phyloP scores from a whole-genome alignment of 768 basidiomycete species.

The Gautieria morchelliformis region DNA sequence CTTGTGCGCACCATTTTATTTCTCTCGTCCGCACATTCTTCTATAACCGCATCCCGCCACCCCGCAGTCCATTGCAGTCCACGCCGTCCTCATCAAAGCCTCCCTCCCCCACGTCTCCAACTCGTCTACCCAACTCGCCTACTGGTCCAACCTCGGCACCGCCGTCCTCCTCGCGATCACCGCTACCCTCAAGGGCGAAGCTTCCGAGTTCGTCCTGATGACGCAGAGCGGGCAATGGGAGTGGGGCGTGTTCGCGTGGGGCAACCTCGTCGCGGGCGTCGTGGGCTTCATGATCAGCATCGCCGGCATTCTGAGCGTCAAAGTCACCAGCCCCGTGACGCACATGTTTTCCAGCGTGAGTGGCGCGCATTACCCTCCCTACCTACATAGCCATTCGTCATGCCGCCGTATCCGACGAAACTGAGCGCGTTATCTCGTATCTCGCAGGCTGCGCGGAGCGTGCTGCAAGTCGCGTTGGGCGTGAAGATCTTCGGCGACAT shows the following conservation, averaged over 20 bases:
- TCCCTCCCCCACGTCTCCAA: conserved; percentile 27
- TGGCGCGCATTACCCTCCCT: background rate
- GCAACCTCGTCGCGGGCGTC: conserved; percentile 23
- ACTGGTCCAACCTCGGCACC: conserved; percentile 30
- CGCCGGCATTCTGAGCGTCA: conserved; percentile 35
- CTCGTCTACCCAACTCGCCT: conserved; percentile 30
- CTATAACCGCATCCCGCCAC: background rate
- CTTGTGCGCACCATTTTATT: conserved; percentile 16
- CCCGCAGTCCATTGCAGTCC: conserved; percentile 33
- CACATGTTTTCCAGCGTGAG: conserved; percentile 32
- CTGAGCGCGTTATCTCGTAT: background rate
- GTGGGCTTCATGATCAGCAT: conserved; percentile 36
- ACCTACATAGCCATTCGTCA: too few species aligned
- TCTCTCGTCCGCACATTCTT: too few species aligned
- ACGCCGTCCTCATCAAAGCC: conserved; percentile 36
- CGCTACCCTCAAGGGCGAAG: conserved; percentile 29
- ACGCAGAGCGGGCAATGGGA: conserved; percentile 15
- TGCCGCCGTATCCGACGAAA: too few species aligned
- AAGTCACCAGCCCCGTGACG: conserved; percentile 36
- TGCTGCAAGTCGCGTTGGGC: conserved; percentile 34
- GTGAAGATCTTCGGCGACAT: conserved; percentile 31
- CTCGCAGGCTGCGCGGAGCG: conserved; percentile 28
- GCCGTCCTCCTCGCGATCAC: conserved; percentile 27
- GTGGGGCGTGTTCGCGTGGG: conserved; percentile 12
- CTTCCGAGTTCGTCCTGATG: conserved; percentile 2